Evolutionary conservation across 1,139 yeast species (phyloP).

Genomic region (Diutina pseudorugosa): DNA sequence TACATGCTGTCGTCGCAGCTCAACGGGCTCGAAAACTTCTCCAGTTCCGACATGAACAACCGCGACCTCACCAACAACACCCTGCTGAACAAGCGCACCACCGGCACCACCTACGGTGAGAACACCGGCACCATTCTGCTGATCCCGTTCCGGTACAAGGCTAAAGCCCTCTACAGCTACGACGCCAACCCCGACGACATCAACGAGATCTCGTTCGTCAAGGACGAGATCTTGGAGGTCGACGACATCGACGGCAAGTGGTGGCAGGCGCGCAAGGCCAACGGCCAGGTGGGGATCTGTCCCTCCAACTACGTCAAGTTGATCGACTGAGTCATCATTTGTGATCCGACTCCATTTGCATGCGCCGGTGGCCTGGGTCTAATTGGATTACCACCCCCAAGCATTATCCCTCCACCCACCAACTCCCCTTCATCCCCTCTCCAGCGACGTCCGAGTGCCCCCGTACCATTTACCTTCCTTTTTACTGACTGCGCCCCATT

Average conservation of each 20-base stretch:
- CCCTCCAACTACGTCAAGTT: conserved; percentile 89
- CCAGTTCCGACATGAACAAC: conserved; percentile 25
- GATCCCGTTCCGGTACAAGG: conserved; percentile 67
- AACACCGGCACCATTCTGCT: conserved; percentile 9
- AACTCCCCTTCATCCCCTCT: not conserved
- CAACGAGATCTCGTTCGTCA: conserved; percentile 81
- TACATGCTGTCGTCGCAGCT: conserved; percentile 46
- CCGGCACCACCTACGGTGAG: conserved; percentile 6
- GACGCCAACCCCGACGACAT: conserved; percentile 92
- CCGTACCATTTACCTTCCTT: not conserved
- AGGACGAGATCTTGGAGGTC: conserved; percentile 83
- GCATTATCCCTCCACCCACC: no score
- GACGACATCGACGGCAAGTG: conserved; percentile 93
- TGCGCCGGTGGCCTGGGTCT: not conserved
- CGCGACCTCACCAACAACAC: conserved; percentile 22
- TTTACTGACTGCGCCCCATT: no score
- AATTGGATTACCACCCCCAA: not conserved
- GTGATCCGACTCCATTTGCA: not conserved
- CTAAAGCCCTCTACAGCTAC: conserved; percentile 77
- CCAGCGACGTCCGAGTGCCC: not conserved
- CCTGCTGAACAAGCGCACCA: conserved; percentile 9
- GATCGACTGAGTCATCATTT: conserved; percentile 13
- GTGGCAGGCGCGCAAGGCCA: conserved; percentile 93
- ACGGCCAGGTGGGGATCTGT: conserved; percentile 92
- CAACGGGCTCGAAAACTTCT: conserved; percentile 47